Evolutionary conservation across 176 grass and related monocot genomes (phyloP).

Genomic region (Avena eriantha): DNA sequence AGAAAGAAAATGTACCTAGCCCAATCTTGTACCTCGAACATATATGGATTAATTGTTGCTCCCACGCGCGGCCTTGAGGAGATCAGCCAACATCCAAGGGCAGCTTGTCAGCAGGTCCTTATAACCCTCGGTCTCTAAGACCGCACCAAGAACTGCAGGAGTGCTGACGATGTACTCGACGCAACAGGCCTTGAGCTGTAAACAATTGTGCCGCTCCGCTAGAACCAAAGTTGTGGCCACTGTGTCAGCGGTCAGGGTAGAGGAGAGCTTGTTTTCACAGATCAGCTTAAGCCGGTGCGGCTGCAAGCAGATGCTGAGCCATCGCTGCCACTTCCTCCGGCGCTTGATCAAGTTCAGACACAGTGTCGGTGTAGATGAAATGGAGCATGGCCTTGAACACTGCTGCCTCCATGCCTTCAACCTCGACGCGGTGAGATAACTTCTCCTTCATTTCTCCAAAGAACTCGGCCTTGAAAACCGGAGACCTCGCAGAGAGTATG

Average conservation of each 20-base stretch:
- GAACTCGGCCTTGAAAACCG: neutral
- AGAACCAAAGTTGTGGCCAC: conserved; percentile 47
- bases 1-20: too few species aligned
- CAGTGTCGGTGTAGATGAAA: neutral
- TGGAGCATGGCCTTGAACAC: conserved; percentile 37
- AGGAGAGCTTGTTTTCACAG: conserved; percentile 44
- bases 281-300: conserved; percentile 56
- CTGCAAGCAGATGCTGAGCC: conserved; percentile 43
- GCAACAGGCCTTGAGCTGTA: conserved; percentile 50
- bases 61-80: neutral
- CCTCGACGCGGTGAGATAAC: neutral
- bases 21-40: too few species aligned
- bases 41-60: neutral
- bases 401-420: neutral
- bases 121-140: neutral
- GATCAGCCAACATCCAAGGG: neutral
- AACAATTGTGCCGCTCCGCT: conserved; percentile 53
- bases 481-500: neutral
- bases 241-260: conserved; percentile 39
- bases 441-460: neutral
- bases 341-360: neutral
- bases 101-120: neutral
- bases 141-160: conserved; percentile 23
- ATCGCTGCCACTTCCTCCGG: neutral
- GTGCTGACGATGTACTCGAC: conserved; percentile 44